These are phyloP conservation scores for Acephala macrosclerotiorum DNA, from an alignment of 2,329 filamentous ascomycete genomes.

Conservation along the genomic window DNA sequence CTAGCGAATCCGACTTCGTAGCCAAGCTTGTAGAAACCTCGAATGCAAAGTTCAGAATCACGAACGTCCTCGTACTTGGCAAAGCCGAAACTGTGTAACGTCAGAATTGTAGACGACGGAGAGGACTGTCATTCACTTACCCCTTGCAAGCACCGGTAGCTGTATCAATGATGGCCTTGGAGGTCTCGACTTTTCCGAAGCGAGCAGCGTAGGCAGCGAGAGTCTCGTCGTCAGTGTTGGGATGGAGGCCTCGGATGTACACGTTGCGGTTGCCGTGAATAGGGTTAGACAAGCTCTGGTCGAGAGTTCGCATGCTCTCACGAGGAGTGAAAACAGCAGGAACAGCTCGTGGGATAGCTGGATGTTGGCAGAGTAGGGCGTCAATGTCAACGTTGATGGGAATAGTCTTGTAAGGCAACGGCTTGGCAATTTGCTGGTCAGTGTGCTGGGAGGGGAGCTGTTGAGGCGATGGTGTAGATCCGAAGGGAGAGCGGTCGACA, in stretches of 20 bases:
- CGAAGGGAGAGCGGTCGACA: conserved; percentile 66
- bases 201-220: conserved; percentile 82
- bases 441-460: conserved; percentile 56
- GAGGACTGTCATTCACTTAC: conserved; percentile 56
- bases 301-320: conserved; percentile 86
- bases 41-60: conserved; percentile 94
- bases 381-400: conserved; percentile 56
- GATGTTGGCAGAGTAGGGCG: conserved; percentile 75
- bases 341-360: conserved; percentile 84
- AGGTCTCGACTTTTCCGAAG: conserved; percentile 94
- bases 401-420: conserved; percentile 41
- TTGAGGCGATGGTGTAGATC: conserved; percentile 72
- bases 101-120: conserved; percentile 4
- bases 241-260: conserved; percentile 95
- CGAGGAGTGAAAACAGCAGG: conserved; percentile 87
- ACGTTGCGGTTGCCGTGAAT: conserved; percentile 94
- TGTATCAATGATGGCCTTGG: conserved; percentile 97
- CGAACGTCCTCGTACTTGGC: conserved; percentile 91
- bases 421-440: conserved; percentile 43
- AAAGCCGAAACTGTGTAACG: conserved; percentile 81
- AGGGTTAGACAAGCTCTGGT: conserved; percentile 93
- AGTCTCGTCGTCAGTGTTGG: conserved; percentile 93
- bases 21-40: conserved; percentile 90
- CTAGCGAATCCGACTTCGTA: conserved; percentile 98
- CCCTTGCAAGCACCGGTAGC: conserved; percentile 95